Percentiles rank a stretch among this genome's conserved stretches.
Conservation (phyloP, 495 filamentous ascomycete species). For the Aspergillus biplanus region DNA sequence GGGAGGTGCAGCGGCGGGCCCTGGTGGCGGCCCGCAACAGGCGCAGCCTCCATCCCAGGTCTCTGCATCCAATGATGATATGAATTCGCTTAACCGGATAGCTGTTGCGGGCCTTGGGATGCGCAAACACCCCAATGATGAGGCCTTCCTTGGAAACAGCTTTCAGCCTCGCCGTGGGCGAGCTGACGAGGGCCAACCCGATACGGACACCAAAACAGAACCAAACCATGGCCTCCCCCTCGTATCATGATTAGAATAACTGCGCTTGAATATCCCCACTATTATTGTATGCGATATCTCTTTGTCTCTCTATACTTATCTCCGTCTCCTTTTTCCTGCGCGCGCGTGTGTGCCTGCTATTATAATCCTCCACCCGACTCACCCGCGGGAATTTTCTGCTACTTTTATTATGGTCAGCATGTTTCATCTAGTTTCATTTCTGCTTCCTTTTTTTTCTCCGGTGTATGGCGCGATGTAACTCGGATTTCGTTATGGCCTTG, state of each 20-base stretch:
- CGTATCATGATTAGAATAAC: constrained; percentile 21
- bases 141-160: constrained; percentile 37
- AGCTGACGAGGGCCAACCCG: constrained; percentile 36
- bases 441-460: constrained; percentile 6
- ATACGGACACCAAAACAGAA: constrained; percentile 40
- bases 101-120: constrained; percentile 51
- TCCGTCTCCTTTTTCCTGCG: background rate
- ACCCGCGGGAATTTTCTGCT: background rate
- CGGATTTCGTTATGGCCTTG: constrained; percentile 21
- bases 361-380: too few relatives aligned
- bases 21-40: constrained; percentile 27
- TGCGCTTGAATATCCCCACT: background rate
- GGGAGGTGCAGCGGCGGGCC: constrained; percentile 20
- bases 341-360: too few relatives aligned
- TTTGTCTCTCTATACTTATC: background rate
- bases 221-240: constrained; percentile 37
- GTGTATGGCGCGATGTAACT: constrained; percentile 27
- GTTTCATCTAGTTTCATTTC: constrained; percentile 1
- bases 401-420: constrained; percentile 16
- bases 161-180: constrained; percentile 43
- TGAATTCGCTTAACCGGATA: constrained; percentile 52
- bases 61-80: constrained; percentile 41
- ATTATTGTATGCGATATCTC: constrained; percentile 1
- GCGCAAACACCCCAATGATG: constrained; percentile 48
- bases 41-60: constrained; percentile 30